Evolutionary conservation across 2,329 filamentous ascomycete genomes (phyloP).

Genomic region (Pestalotiopsis sp.): DNA sequence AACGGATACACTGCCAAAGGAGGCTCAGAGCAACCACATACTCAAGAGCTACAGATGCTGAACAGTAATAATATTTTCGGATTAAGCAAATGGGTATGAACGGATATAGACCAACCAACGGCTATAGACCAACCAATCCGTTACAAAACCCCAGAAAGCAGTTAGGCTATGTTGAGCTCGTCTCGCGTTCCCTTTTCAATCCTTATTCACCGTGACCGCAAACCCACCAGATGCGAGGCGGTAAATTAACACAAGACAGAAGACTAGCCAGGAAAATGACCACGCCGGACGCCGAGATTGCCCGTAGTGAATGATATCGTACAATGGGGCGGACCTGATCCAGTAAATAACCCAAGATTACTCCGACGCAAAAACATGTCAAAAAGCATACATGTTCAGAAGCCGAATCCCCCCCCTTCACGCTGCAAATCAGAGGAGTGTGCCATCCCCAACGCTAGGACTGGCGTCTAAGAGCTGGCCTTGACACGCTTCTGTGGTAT

Average conservation of each 20-base stretch:
- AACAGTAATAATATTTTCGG: constrained; percentile 1
- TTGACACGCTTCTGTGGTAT: constrained; percentile 58
- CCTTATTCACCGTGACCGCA: constrained; percentile 2
- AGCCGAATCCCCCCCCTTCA: background rate
- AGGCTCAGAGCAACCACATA: too few relatives aligned
- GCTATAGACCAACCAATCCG: constrained; percentile 1
- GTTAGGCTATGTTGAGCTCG: background rate
- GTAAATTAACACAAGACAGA: background rate
- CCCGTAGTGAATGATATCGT: constrained; percentile 9
- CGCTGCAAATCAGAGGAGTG: background rate
- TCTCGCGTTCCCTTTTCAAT: constrained; percentile 2
- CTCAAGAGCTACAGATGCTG: background rate
- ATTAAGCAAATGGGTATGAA: constrained; percentile 9
- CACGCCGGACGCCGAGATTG: background rate
- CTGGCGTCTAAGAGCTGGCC: constrained; percentile 37
- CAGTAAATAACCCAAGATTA: constrained; percentile 4
- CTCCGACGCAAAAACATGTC: constrained; percentile 7
- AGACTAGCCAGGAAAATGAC: constrained; percentile 1
- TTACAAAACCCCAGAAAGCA: background rate
- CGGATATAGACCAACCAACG: constrained; percentile 1
- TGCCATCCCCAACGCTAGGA: background rate
- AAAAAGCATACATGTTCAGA: background rate
- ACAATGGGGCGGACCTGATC: constrained; percentile 6
- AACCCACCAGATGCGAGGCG: background rate
- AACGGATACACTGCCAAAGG: too few relatives aligned